phyloP scores from a whole-genome alignment of 2,329 filamentous ascomycete species.

The Cyphellophora europaea region DNA sequence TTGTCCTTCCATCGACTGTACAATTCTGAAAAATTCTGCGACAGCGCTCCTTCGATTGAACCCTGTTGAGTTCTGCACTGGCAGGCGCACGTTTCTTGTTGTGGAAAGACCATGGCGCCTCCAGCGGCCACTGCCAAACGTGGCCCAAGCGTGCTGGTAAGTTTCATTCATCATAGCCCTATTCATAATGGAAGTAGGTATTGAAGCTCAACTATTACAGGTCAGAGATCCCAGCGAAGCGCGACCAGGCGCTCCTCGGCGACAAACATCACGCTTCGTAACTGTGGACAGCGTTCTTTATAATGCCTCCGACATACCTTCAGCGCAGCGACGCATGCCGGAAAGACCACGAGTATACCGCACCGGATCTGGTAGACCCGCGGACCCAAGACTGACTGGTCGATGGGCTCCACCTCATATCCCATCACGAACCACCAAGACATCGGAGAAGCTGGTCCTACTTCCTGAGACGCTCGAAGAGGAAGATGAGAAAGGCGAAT shows the following conservation, averaged over 20 bases:
- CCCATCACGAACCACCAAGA: conserved; percentile 81
- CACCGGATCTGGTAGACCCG: conserved; percentile 26
- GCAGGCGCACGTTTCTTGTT: too few species aligned
- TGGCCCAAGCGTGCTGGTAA: neutral
- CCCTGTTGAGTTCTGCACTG: too few species aligned
- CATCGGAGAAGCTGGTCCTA: conserved; percentile 93
- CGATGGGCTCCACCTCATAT: conserved; percentile 52
- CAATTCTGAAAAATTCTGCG: too few species aligned
- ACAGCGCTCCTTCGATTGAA: too few species aligned
- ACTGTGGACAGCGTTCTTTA: conserved; percentile 90
- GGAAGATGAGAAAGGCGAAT: conserved; percentile 47
- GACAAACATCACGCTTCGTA: conserved; percentile 61
- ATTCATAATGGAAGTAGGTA: neutral
- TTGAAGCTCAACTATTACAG: neutral
- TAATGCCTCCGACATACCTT: conserved; percentile 89
- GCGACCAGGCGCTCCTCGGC: conserved; percentile 15
- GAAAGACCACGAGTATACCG: conserved; percentile 37
- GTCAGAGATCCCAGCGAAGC: neutral
- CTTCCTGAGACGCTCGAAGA: conserved; percentile 68
- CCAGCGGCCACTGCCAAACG: too few species aligned
- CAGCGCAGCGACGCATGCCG: conserved; percentile 74
- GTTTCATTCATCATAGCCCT: neutral
- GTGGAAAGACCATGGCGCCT: too few species aligned
- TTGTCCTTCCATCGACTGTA: too few species aligned
- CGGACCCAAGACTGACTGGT: conserved; percentile 47